phyloP scores from a whole-genome alignment of 495 filamentous ascomycete species.

The Aspergillus steynii region DNA sequence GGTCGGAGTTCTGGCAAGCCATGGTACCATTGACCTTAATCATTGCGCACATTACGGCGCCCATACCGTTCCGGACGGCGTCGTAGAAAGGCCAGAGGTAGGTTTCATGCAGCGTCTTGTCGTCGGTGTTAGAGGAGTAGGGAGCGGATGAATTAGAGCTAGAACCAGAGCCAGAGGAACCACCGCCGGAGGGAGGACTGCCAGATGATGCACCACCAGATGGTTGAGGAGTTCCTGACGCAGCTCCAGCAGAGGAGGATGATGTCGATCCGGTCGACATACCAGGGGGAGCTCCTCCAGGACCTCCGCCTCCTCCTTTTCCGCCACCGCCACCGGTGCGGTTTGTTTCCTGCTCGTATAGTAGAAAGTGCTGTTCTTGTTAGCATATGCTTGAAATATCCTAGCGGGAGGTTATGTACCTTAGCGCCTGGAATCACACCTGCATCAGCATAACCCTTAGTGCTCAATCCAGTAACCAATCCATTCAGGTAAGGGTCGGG shows the following conservation, averaged over 20 bases:
- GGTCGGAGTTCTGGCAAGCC: conserved; percentile 40
- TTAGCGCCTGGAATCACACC: conserved; percentile 73
- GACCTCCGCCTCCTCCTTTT: background rate
- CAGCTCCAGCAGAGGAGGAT: too few relatives aligned
- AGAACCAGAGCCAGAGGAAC: too few relatives aligned
- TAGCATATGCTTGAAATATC: conserved; percentile 44
- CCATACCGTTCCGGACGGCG: conserved; percentile 57
- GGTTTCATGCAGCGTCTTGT: conserved; percentile 67
- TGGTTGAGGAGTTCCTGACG: too few relatives aligned
- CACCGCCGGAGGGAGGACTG: too few relatives aligned
- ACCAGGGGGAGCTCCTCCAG: conserved; percentile 7
- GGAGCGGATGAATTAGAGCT: too few relatives aligned
- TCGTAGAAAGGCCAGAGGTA: conserved; percentile 75
- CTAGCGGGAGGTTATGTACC: conserved; percentile 22
- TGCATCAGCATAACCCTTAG: conserved; percentile 59
- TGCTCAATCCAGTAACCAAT: conserved; percentile 53
- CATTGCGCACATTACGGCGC: conserved; percentile 66
- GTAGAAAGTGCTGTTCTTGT: conserved; percentile 60
- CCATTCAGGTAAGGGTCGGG: conserved; percentile 52
- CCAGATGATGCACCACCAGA: too few relatives aligned
- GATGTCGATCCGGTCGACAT: conserved; percentile 14
- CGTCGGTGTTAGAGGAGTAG: conserved; percentile 54
- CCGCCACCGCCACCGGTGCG: conserved; percentile 13
- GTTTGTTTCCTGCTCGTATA: conserved; percentile 65
- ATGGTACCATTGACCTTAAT: conserved; percentile 62